phyloP scores from a whole-genome alignment of 306 rosid species.

The Gynostemma pentaphyllum region DNA sequence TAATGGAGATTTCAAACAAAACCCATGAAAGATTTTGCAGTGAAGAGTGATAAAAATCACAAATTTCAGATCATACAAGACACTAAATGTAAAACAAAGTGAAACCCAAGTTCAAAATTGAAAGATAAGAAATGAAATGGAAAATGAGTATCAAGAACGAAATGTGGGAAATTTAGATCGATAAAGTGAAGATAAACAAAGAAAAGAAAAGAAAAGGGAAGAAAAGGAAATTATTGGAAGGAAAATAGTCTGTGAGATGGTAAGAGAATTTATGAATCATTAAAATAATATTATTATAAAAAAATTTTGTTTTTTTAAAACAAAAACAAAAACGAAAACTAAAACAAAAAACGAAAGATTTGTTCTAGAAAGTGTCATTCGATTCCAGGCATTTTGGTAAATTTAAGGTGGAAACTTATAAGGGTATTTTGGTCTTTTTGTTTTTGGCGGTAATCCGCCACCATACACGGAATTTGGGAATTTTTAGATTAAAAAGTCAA shows the following conservation, averaged over 20 bases:
- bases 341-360: no score
- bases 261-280: not conserved
- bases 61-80: not conserved
- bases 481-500: not conserved
- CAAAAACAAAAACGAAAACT: no score
- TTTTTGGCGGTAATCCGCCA: not conserved
- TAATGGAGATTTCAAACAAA: constrained; percentile 9
- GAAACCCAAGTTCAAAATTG: not conserved
- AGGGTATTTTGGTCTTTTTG: not conserved
- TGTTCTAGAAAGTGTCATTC: no score
- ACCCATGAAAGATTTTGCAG: constrained; percentile 9
- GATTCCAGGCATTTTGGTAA: no score
- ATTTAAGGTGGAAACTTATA: not conserved
- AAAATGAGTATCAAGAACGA: not conserved
- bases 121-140: not conserved
- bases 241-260: not conserved
- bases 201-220: not conserved
- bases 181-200: not conserved
- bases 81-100: not conserved
- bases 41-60: not conserved
- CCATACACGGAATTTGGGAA: not conserved
- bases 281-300: no score
- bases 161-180: constrained; percentile 9
- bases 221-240: not conserved
- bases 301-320: no score